These are phyloP conservation scores for Dendrobium officinale DNA, from an alignment of 106 monocot genomes.

Conservation along the genomic window DNA sequence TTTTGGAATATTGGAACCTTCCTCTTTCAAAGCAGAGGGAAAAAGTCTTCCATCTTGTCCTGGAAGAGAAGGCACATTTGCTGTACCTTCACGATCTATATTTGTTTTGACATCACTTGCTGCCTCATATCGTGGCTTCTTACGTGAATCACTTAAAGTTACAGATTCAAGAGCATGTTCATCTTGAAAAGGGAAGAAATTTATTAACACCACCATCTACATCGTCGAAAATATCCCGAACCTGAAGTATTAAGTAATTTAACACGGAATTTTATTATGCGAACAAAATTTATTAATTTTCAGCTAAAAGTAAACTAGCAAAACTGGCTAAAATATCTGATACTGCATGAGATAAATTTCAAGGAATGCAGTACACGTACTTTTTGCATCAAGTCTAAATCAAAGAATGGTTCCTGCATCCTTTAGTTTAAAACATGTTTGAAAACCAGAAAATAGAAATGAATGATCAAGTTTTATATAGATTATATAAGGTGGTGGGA, in stretches of 20 bases:
- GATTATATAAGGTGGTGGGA: neutral
- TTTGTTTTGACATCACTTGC: slow-evolving; percentile 5
- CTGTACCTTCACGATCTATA: neutral
- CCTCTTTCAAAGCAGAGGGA: neutral
- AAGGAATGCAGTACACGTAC: neutral
- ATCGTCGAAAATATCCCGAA: neutral
- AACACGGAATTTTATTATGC: neutral
- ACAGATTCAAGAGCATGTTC: slow-evolving; percentile 4
- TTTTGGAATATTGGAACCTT: neutral
- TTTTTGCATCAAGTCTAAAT: neutral
- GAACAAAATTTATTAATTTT: neutral
- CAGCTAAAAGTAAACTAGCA: neutral
- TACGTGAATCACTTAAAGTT: neutral
- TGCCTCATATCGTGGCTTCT: slow-evolving; percentile 12
- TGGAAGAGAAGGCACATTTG: neutral
- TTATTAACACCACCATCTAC: slow-evolving; percentile 4
- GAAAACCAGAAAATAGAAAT: neutral
- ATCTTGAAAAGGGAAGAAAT: slow-evolving; percentile 14
- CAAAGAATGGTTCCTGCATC: neutral
- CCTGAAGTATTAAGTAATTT: neutral
- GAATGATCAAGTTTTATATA: neutral
- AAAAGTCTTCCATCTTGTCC: neutral
- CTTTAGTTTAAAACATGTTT: neutral
- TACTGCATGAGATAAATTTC: neutral
- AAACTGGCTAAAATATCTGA: neutral